Base-by-base conservation (phyloP, 352 stramenopile species). In the Halophytophthora batemanensis region DNA sequence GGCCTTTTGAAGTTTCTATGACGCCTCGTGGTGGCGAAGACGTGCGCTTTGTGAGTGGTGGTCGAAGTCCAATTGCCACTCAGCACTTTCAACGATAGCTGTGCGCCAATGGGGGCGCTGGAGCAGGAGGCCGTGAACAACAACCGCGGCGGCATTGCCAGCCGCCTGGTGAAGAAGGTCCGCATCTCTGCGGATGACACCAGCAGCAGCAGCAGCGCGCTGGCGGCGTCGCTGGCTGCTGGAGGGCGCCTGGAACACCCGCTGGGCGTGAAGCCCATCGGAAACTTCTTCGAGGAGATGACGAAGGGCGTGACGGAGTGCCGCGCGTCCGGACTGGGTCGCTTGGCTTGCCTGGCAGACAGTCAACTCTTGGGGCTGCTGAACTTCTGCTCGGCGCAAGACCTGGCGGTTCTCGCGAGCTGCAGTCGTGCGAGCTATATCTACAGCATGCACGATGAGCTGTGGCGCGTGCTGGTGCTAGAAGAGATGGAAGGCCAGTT, bases 401-500 rank as follows among this genome's bases (percentile, higher is more conserved):
- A 87, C 34, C 63, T 96, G 21, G 69, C 41, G 8, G 52, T 28
- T 12, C 57, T 93, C 11, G 59, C 56, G 10, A 42, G 39, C 1
- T 82, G 70, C 39, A 93, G 77, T 61, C 69, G 71, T 4, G 78
- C 70, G 6, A 76, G 64, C 25, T 94, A 95, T 46, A 74, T 90
- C 25, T 91, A 87, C 42, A 58, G 55, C 37, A 76, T 63, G 12
- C 74, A 93, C 45, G 82, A 94, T 42, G 87, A 96, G 45, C 72
- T 94, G 18, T 96, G 87, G 87, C 69, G 82, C 31, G 71, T 71
- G 41, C 64, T 93, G 7, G 76, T 89, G 56, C 68, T 96, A 2
- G 69, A 90, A 35, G 69, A 90, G 42, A 83, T 86, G 65, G 62
- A 86, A n/a, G 75, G 68, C 43, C 59, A 68, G 2, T 94, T 94